Evolutionary conservation across 495 filamentous ascomycete species (phyloP), one percentile per base, ranked within the genome.

Genomic region (Trypethelium eluteriae): DNA sequence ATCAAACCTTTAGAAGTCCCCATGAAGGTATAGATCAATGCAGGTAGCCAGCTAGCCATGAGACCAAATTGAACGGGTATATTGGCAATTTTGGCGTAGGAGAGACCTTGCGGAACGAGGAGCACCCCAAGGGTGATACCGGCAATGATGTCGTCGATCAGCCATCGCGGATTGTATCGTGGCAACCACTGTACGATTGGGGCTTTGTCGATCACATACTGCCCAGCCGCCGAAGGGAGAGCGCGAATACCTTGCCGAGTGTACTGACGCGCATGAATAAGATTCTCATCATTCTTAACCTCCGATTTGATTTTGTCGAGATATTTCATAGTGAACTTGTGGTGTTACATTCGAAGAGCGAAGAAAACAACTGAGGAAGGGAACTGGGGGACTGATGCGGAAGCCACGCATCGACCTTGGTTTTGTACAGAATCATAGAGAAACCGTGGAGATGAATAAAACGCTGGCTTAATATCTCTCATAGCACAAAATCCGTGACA

Each of bases 111-210:
- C 4, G 81, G 81, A 49, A 84, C 80, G 57, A 84, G 74, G 72
- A 84, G 75, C 12, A 84, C 73, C 11, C 81, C 81, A 18, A 84
- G 68, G 0, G 81, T 83, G 41, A 83, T 64, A 57, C 81, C 81
- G 10, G 80, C 80, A 68, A 83, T 79, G 35, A 80, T 64, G 64
- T 84, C 81, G 67, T 79, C 80, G 61, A 78, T 47, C 16, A 82
- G 67, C 81, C 81, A 84, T 72, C 76, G 73, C 2, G 75, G 76
- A 25, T 76, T 73, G 69, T 83, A 84, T 39, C 70, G 71, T 12
- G 82, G 79, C 2, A 84, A 68, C 81, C 82, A 84, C 41, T 79
- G 76, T 61, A 81, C 65, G 64, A 84, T 82, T n/a, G 82, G 82
- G 39, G 83, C 73, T 70, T 83, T 85, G 44, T 82, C 81, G 32